Evolutionary conservation across 495 filamentous ascomycete species (phyloP).

Genomic region (Rhizodiscina lignyota): DNA sequence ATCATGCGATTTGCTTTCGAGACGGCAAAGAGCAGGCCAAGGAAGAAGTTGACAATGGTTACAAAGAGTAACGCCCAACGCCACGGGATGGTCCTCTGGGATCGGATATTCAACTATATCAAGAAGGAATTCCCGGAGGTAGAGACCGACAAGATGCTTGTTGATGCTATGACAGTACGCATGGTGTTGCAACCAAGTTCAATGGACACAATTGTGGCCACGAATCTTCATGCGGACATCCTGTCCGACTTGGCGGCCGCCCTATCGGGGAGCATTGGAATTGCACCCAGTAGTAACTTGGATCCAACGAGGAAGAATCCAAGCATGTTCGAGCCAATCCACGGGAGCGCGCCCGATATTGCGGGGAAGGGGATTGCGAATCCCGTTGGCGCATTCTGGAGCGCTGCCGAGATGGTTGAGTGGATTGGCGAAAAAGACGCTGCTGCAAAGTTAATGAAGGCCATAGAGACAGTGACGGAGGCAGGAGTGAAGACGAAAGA

Average conservation of each 20-base stretch:
- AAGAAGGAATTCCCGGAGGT: constrained; percentile 21
- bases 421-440: constrained; percentile 45
- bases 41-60: constrained; percentile 26
- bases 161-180: constrained; percentile 26
- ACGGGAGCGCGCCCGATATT: constrained; percentile 55
- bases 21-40: constrained; percentile 15
- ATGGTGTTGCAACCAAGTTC: constrained; percentile 22
- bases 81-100: constrained; percentile 27
- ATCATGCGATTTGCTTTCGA: constrained; percentile 26
- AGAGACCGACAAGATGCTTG: constrained; percentile 24
- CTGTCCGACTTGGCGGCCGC: constrained; percentile 31
- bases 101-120: constrained; percentile 20
- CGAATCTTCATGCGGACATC: constrained; percentile 27
- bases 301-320: constrained; percentile 44
- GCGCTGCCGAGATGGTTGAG: constrained; percentile 47
- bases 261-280: constrained; percentile 22
- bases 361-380: constrained; percentile 57
- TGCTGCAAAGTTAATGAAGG: constrained; percentile 35
- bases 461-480: constrained; percentile 44
- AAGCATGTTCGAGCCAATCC: constrained; percentile 53
- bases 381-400: constrained; percentile 56
- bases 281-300: constrained; percentile 42
- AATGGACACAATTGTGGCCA: constrained; percentile 25
- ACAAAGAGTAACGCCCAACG: constrained; percentile 25
- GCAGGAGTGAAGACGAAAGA: constrained; percentile 41